Percentiles rank a stretch among this genome's conserved stretches.
phyloP scores from a whole-genome alignment of 768 basidiomycete genomes.

The Gloeostereum incarnatum region DNA sequence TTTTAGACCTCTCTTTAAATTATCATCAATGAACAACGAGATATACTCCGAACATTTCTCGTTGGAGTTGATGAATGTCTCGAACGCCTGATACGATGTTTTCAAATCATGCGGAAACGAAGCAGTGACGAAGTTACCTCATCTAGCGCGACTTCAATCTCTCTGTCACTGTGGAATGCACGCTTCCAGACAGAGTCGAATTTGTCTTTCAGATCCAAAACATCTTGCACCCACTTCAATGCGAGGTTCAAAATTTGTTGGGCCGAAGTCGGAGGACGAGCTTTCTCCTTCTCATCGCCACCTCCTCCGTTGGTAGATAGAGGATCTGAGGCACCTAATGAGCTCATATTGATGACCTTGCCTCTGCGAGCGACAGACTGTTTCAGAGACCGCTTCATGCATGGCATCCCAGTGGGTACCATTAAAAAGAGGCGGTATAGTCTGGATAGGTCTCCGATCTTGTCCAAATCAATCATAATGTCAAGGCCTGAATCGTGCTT shows the following conservation, averaged over 20 bases:
- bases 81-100: slow-evolving; percentile 62
- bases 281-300: slow-evolving; percentile 34
- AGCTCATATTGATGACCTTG: slow-evolving; percentile 65
- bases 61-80: slow-evolving; percentile 84
- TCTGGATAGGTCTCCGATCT: slow-evolving; percentile 65
- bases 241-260: slow-evolving; percentile 51
- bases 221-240: slow-evolving; percentile 88
- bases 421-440: slow-evolving; percentile 68
- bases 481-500: slow-evolving; percentile 84
- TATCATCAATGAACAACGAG: slow-evolving; percentile 94
- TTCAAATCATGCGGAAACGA: slow-evolving; percentile 1
- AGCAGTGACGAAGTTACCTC: slow-evolving; percentile 45
- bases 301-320: slow-evolving; percentile 23
- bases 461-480: slow-evolving; percentile 77
- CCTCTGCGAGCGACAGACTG: slow-evolving; percentile 68
- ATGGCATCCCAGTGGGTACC: slow-evolving; percentile 58
- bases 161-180: slow-evolving; percentile 66
- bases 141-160: slow-evolving; percentile 73
- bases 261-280: slow-evolving; percentile 26
- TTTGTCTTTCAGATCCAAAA: slow-evolving; percentile 85
- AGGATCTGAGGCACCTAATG: slow-evolving; percentile 31
- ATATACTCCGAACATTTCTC: slow-evolving; percentile 88
- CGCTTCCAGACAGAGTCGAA: slow-evolving; percentile 70
- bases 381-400: slow-evolving; percentile 58
- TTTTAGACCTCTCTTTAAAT: slow-evolving; percentile 89